phyloP scores from a whole-genome alignment of 768 basidiomycete genomes.

The Strobilomyces dryophilus region DNA sequence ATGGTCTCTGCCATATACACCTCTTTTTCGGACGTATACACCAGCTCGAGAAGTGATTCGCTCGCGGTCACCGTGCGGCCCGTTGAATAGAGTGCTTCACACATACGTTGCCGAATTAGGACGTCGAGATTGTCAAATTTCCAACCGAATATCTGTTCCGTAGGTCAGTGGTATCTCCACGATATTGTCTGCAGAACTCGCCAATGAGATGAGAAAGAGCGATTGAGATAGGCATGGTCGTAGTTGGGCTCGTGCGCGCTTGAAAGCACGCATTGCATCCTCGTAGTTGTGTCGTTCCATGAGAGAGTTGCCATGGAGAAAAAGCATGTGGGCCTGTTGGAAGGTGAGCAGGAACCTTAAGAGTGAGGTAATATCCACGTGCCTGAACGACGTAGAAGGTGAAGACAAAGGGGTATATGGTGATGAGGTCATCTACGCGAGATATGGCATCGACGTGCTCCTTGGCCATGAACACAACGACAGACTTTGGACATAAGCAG shows the following conservation, averaged over 20 bases:
- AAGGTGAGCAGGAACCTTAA: not conserved
- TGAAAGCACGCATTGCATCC: not conserved
- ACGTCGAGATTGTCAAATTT: too few relatives aligned
- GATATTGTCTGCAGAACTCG: not conserved
- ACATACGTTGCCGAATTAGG: too few relatives aligned
- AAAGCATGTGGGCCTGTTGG: not conserved
- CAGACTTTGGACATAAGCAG: too few relatives aligned
- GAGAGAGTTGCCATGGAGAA: not conserved
- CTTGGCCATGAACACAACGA: constrained; percentile 5
- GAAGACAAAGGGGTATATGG: not conserved
- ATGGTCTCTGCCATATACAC: too few relatives aligned
- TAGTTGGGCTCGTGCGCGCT: not conserved
- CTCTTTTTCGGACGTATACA: too few relatives aligned
- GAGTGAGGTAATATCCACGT: not conserved
- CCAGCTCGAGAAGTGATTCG: not conserved
- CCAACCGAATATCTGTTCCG: too few relatives aligned
- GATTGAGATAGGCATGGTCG: too few relatives aligned
- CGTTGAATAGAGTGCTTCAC: too few relatives aligned
- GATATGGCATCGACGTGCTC: constrained; percentile 5
- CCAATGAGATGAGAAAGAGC: constrained; percentile 2
- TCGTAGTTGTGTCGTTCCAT: not conserved
- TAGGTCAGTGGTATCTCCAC: not conserved
- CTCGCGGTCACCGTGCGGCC: not conserved
- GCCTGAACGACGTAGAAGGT: not conserved
- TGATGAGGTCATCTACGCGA: not conserved